Evolutionary conservation across 805 yeast species (phyloP).

Genomic region (Starmerella bacillaris): DNA sequence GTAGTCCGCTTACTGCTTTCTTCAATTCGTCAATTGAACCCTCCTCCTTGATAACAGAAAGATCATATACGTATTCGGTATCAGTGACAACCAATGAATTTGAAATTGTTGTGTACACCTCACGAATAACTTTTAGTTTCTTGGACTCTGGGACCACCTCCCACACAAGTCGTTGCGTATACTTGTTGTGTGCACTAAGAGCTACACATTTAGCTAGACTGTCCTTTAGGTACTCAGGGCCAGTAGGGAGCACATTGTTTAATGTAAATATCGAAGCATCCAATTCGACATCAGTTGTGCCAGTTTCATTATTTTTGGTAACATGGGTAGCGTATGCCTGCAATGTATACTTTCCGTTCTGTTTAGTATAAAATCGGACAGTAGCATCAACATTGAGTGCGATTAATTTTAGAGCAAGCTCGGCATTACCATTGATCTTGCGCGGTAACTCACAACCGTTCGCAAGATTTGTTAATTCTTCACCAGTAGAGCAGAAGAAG

Average conservation of each 20-base stretch:
- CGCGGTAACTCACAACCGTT: conserved; percentile 10
- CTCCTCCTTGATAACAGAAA: conserved; percentile 31
- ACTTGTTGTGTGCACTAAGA: conserved; percentile 23
- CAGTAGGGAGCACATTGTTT: background rate
- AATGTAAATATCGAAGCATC: too few species aligned
- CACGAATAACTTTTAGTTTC: conserved; percentile 32
- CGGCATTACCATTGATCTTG: conserved; percentile 20
- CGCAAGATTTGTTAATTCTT: conserved; percentile 14
- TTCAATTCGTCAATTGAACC: conserved; percentile 33
- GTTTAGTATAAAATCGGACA: too few species aligned
- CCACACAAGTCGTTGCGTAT: conserved; percentile 54
- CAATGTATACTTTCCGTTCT: too few species aligned
- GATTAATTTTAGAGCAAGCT: too few species aligned
- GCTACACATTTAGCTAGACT: background rate
- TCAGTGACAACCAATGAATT: conserved; percentile 32
- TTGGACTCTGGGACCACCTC: background rate
- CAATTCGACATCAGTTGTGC: too few species aligned
- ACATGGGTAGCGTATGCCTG: too few species aligned
- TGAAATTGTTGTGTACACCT: conserved; percentile 36
- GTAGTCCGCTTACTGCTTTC: conserved; percentile 40
- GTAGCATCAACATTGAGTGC: too few species aligned
- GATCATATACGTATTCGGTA: conserved; percentile 39
- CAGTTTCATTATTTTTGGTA: too few species aligned
- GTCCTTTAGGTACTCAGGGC: background rate
- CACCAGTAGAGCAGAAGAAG: conserved; percentile 26